Percentiles rank a stretch among this genome's conserved stretches.
Conservation (phyloP, 2,329 filamentous ascomycete species). For the Hypoxylon sp. region DNA sequence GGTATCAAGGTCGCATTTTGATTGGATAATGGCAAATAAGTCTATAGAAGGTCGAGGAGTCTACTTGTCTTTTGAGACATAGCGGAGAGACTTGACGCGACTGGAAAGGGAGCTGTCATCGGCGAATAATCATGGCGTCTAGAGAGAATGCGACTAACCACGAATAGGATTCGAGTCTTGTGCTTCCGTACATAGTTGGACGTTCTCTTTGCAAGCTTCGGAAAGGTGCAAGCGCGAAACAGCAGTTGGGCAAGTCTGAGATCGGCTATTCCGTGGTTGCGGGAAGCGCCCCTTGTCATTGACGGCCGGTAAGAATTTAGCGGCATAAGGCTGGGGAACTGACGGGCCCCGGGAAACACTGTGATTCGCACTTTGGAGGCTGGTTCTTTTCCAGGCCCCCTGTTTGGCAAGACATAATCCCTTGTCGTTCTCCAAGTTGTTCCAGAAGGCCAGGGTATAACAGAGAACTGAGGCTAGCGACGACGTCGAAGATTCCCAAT, state of each 20-base stretch:
- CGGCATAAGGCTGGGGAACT: slow-evolving; percentile 30
- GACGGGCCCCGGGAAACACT: slow-evolving; percentile 3
- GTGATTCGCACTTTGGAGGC: slow-evolving; percentile 18
- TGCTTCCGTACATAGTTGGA: slow-evolving; percentile 9
- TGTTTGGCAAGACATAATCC: slow-evolving; percentile 5
- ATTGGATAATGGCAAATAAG: slow-evolving; percentile 22
- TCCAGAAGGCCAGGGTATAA: neutral
- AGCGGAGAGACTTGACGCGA: neutral
- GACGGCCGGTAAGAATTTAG: slow-evolving; percentile 35
- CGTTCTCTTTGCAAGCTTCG: slow-evolving; percentile 17
- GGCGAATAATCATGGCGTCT: slow-evolving; percentile 19
- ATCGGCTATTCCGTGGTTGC: slow-evolving; percentile 35
- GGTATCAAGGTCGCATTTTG: neutral
- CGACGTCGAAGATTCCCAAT: slow-evolving; percentile 15
- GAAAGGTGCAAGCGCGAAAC: slow-evolving; percentile 11
- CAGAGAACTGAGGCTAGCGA: slow-evolving; percentile 23
- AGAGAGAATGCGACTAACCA: slow-evolving; percentile 20
- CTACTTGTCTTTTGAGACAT: slow-evolving; percentile 3
- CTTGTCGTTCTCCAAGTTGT: neutral
- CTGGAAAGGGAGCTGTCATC: slow-evolving; percentile 32
- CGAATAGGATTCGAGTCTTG: slow-evolving; percentile 24
- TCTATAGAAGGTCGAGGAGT: slow-evolving; percentile 10
- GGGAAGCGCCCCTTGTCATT: slow-evolving; percentile 3
- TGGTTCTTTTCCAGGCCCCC: slow-evolving; percentile 6
- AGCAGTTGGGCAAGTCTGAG: slow-evolving; percentile 4